Base-by-base conservation (phyloP, 345 rosid genomes). In the Limnanthes douglasii region DNA sequence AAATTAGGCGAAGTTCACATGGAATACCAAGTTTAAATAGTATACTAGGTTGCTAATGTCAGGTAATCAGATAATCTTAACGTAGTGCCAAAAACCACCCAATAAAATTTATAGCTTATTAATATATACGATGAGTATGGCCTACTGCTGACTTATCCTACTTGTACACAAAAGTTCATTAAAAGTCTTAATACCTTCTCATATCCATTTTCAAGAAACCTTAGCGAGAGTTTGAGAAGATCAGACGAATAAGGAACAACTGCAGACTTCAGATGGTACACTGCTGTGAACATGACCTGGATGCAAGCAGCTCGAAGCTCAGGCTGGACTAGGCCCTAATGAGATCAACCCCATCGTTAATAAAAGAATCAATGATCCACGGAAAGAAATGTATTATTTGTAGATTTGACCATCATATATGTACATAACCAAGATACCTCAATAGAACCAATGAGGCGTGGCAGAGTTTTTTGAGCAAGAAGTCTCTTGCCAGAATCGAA, bases 271-370 rank as follows among this genome's bases (percentile, higher is more conserved):
- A 86, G 62, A 59, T 86, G 83, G 61, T 82, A 78, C 31, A 73
- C 82, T 19, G 90, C 86, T 25, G 95, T 71, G 49, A 86, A 78
- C 43, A 86, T 48, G 70, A 82, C 66, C 65, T 75, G 95, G 29
- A 86, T 46, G 53, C 93, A 78, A 30, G 88, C 93, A 24, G 85
- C 71, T 46, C 75, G 64, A 15, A 78, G 66, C 53, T 73, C 85
- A 17, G 64, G 50, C 29, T 57, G 36, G 32, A 3, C 31, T 41
- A 53, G 52, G 47, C 25, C 74, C 93, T 78, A 65, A 49, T 5
- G 10, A 36, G 18, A 39, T 31, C 15, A 5, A 12, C 11, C 17
- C 28, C 8, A 43, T 15, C 36, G 34, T 30, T 8, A 10, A 18
- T 31, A 16, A 15, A 26, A 11, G 29, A 25, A 2, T 11, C 12